These are phyloP conservation scores for Diplocarpon rosae DNA, from an alignment of 2,329 filamentous ascomycete species.

Conservation along the genomic window DNA sequence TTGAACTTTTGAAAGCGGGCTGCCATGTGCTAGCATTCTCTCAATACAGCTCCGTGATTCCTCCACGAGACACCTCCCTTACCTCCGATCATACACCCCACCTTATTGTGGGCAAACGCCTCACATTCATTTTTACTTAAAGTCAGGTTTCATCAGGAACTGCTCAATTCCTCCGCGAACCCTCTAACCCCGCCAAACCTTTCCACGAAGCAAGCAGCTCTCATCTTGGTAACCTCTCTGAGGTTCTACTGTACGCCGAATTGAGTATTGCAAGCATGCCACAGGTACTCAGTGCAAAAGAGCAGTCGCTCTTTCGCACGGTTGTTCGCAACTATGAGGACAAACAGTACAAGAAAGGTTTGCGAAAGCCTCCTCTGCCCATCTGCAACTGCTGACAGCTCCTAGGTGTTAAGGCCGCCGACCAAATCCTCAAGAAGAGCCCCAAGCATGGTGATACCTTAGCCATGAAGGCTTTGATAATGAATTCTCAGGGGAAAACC, in stretches of 20 bases:
- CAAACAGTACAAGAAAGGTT: conserved; percentile 91
- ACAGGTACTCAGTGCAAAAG: conserved; percentile 71
- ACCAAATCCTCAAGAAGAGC: conserved; percentile 90
- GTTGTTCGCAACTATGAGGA: conserved; percentile 94
- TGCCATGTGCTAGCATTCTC: not conserved
- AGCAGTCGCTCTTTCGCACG: conserved; percentile 86
- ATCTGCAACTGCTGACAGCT: conserved; percentile 16
- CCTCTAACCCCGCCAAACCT: conserved; percentile 2
- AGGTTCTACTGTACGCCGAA: not conserved
- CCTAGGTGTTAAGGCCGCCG: conserved; percentile 77
- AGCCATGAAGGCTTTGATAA: conserved; percentile 96
- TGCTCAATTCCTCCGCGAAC: not conserved
- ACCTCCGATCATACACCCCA: not conserved
- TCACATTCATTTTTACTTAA: not conserved
- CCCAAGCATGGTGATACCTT: conserved; percentile 96
- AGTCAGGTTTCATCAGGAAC: not conserved
- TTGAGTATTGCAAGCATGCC: conserved; percentile 41
- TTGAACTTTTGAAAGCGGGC: no score
- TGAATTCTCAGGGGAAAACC: conserved; percentile 83
- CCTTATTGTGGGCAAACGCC: not conserved
- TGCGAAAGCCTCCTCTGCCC: not conserved
- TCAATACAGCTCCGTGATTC: not conserved
- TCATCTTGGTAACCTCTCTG: not conserved
- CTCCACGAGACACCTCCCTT: not conserved
- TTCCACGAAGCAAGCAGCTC: not conserved